phyloP scores from a whole-genome alignment of 805 yeast species.

The Yamadazyma tumulicola region DNA sequence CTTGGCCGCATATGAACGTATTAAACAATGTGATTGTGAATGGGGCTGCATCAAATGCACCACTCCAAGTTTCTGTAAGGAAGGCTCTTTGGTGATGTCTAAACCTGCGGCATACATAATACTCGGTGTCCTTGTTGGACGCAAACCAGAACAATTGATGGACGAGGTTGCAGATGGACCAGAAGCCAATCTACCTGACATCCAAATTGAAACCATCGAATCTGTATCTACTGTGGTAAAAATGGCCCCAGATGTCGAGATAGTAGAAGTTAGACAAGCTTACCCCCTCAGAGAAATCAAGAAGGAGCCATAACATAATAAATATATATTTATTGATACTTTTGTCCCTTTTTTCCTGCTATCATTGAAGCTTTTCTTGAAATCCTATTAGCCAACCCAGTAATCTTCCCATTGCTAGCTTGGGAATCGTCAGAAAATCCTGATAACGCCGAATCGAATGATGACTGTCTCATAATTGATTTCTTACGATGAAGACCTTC shows the following conservation, averaged over 20 bases:
- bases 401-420: slow-evolving; percentile 8
- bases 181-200: slow-evolving; percentile 68
- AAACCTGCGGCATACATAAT: slow-evolving; percentile 81
- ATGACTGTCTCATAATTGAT: slow-evolving; percentile 15
- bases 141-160: slow-evolving; percentile 38
- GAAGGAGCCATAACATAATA: slow-evolving; percentile 6
- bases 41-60: slow-evolving; percentile 87
- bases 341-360: slow-evolving; percentile 11
- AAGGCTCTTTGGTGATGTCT: slow-evolving; percentile 76
- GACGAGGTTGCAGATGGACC: slow-evolving; percentile 64
- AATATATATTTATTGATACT: not conserved
- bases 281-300: slow-evolving; percentile 10
- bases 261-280: slow-evolving; percentile 20
- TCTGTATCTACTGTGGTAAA: slow-evolving; percentile 54
- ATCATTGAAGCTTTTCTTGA: slow-evolving; percentile 34
- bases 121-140: slow-evolving; percentile 57
- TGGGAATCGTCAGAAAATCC: slow-evolving; percentile 11
- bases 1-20: slow-evolving; percentile 52
- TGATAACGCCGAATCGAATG: slow-evolving; percentile 20
- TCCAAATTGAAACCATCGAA: slow-evolving; percentile 64
- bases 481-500: slow-evolving; percentile 11
- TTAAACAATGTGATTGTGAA: slow-evolving; percentile 65
- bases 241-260: slow-evolving; percentile 55
- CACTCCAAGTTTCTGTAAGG: slow-evolving; percentile 79
- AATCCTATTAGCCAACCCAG: slow-evolving; percentile 29